A percentile compares a stretch with the other conserved stretches of the same genome.
phyloP scores from a whole-genome alignment of 2,329 filamentous ascomycete species.

The Dryadomyces quercus-mongolicae region DNA sequence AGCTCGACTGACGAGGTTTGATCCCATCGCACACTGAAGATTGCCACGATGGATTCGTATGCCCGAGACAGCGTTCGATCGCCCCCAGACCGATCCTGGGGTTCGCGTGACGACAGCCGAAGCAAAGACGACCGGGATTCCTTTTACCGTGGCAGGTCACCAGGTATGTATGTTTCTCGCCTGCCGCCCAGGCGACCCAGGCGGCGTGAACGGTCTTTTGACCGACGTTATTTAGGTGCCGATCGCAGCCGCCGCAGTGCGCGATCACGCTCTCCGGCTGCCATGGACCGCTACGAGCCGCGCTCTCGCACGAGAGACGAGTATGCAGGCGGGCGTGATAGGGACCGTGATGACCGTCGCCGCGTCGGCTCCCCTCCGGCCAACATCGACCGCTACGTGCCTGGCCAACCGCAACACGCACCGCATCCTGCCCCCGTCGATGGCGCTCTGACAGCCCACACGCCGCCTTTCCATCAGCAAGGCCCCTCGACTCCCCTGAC shows the following conservation, averaged over 20 bases:
- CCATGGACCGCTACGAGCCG: slow-evolving; percentile 68
- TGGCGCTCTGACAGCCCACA: slow-evolving; percentile 58
- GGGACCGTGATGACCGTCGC: slow-evolving; percentile 47
- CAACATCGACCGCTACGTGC: slow-evolving; percentile 77
- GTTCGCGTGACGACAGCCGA: slow-evolving; percentile 37
- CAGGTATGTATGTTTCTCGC: slow-evolving; percentile 36
- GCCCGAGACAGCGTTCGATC: slow-evolving; percentile 43
- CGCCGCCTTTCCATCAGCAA: slow-evolving; percentile 48
- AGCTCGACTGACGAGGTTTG: not conserved
- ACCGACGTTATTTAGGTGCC: slow-evolving; percentile 26
- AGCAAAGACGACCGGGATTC: slow-evolving; percentile 43
- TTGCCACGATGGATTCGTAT: slow-evolving; percentile 39
- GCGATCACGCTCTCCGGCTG: slow-evolving; percentile 56
- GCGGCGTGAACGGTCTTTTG: not conserved
- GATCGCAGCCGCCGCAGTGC: slow-evolving; percentile 47
- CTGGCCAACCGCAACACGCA: slow-evolving; percentile 47
- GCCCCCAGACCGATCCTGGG: slow-evolving; percentile 40
- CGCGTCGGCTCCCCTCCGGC: slow-evolving; percentile 50
- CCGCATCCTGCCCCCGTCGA: slow-evolving; percentile 30
- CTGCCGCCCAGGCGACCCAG: slow-evolving; percentile 2
- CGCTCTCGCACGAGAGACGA: slow-evolving; percentile 55
- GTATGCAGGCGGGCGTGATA: slow-evolving; percentile 30
- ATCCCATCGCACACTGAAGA: not conserved
- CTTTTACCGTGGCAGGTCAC: slow-evolving; percentile 56
- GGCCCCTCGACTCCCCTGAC: slow-evolving; percentile 21